These are phyloP conservation scores for Helotiales sp. DNA, from an alignment of 2,329 filamentous ascomycete genomes.

Conservation along the genomic window DNA sequence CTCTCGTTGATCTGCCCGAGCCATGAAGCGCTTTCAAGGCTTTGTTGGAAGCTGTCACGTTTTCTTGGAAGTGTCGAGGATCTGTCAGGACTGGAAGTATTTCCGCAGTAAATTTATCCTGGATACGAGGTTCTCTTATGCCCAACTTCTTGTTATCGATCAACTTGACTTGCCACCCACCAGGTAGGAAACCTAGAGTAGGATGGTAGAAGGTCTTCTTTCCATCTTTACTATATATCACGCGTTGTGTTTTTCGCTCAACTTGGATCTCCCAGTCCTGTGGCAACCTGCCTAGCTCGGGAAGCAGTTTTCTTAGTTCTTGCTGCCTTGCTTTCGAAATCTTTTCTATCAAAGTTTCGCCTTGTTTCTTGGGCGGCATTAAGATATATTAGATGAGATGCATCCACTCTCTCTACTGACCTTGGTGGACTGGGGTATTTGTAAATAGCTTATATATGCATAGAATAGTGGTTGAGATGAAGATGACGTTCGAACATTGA, in stretches of 20 bases:
- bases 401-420: no score
- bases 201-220: neutral
- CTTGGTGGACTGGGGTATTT: no score
- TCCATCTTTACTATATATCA: neutral
- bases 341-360: neutral
- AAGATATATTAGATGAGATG: neutral
- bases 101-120: neutral
- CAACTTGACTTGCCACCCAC: neutral
- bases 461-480: no score
- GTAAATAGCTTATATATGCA: no score
- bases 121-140: neutral
- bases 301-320: neutral
- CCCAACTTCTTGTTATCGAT: neutral
- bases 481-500: no score
- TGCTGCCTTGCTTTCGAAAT: neutral
- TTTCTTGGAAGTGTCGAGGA: neutral
- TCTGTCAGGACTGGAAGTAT: neutral
- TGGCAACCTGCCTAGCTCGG: conserved; percentile 18
- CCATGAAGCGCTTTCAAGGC: neutral
- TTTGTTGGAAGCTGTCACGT: neutral
- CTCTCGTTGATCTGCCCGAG: neutral
- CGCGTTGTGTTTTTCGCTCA: neutral
- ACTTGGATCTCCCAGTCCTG: conserved; percentile 2
- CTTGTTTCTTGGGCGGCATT: neutral
- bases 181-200: neutral